These are phyloP conservation scores for Boletus tylopilopsis DNA, from an alignment of 768 basidiomycete species.

Conservation along the genomic window DNA sequence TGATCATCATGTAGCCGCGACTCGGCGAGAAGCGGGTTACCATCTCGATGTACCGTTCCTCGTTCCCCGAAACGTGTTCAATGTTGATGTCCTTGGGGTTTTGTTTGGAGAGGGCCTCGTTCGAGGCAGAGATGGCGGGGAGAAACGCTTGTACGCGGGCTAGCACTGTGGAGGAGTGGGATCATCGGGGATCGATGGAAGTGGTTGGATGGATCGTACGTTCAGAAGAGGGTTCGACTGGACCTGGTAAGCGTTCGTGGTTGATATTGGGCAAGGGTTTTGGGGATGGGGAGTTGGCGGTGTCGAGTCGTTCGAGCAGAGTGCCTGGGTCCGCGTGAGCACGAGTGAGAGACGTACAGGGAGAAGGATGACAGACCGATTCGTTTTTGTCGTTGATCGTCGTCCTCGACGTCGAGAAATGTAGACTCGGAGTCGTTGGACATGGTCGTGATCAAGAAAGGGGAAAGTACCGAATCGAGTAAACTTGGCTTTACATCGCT, in stretches of 20 bases:
- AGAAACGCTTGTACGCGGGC: conserved; percentile 65
- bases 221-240: conserved; percentile 43
- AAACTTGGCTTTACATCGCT: conserved; percentile 1
- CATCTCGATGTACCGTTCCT: conserved; percentile 62
- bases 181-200: conserved; percentile 3
- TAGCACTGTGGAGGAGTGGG: conserved; percentile 43
- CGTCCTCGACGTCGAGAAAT: conserved; percentile 46
- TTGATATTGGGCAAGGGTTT: conserved; percentile 34
- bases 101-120: conserved; percentile 44
- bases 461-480: conserved; percentile 7
- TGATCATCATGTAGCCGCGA: not conserved
- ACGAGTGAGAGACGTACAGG: not conserved
- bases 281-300: conserved; percentile 12
- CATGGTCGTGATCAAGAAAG: conserved; percentile 6
- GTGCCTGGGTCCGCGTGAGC: conserved; percentile 29
- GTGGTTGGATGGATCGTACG: conserved; percentile 34
- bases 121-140: conserved; percentile 63
- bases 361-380: conserved; percentile 31
- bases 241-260: conserved; percentile 27
- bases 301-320: conserved; percentile 40
- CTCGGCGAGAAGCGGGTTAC: conserved; percentile 28
- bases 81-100: conserved; percentile 66
- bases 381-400: conserved; percentile 40
- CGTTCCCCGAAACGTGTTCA: conserved; percentile 52
- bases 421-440: not conserved